Percentiles rank a stretch among this genome's conserved stretches.
Conservation (phyloP, 1,139 yeast species). For the Lodderomyces margitis region DNA sequence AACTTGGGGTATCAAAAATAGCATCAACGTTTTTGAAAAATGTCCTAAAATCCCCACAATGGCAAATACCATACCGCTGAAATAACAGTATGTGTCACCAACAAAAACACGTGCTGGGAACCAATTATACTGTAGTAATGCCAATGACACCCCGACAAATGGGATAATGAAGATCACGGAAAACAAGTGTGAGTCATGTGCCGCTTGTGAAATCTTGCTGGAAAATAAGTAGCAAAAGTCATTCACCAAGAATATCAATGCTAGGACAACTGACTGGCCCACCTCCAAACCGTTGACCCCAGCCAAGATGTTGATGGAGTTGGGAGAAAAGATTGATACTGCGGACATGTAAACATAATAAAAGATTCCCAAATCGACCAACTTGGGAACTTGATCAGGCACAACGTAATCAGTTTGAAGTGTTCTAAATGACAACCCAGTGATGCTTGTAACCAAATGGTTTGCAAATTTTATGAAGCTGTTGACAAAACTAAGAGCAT, state of each 20-base stretch:
- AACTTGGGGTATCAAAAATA: slow-evolving; percentile 87
- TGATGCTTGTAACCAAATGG: slow-evolving; percentile 28
- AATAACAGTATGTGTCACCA: slow-evolving; percentile 97
- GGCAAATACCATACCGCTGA: slow-evolving; percentile 98
- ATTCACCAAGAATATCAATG: slow-evolving; percentile 66
- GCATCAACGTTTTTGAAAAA: slow-evolving; percentile 85
- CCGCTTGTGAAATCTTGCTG: slow-evolving; percentile 45
- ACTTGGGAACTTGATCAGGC: slow-evolving; percentile 33
- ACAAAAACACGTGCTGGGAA: slow-evolving; percentile 92
- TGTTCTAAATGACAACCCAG: slow-evolving; percentile 42
- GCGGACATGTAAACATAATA: slow-evolving; percentile 91
- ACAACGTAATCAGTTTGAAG: slow-evolving; percentile 33
- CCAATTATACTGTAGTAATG: slow-evolving; percentile 77
- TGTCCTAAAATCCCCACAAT: slow-evolving; percentile 96
- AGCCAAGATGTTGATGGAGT: slow-evolving; percentile 93
- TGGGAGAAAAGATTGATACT: slow-evolving; percentile 90
- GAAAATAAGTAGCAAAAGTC: slow-evolving; percentile 68
- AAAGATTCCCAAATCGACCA: slow-evolving; percentile 72
- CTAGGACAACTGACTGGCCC: slow-evolving; percentile 85
- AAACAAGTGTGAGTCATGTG: slow-evolving; percentile 79
- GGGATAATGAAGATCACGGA: slow-evolving; percentile 81
- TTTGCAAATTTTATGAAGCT: slow-evolving; percentile 31
- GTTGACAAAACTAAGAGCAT: slow-evolving; percentile 20
- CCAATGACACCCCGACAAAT: slow-evolving; percentile 80
- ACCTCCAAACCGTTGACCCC: slow-evolving; percentile 97